These are phyloP conservation scores for Geoglossum cookeanum DNA, from an alignment of 2,329 filamentous ascomycete genomes.

Conservation along the genomic window DNA sequence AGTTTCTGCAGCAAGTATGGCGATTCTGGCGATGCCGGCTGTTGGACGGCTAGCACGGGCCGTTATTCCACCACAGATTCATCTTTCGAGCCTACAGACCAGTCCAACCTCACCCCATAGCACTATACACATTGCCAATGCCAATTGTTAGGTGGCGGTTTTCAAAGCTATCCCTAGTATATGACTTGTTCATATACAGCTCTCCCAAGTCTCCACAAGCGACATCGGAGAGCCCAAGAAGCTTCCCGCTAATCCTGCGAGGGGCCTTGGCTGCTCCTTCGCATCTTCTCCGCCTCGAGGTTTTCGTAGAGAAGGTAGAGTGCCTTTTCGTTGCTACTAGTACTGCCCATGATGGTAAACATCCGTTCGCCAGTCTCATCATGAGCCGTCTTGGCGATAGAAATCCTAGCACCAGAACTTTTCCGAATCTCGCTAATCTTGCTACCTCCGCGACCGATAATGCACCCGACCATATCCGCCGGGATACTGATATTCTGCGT, in stretches of 20 bases:
- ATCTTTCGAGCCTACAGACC: not conserved
- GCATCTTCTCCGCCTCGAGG: slow-evolving; percentile 96
- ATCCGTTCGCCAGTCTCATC: slow-evolving; percentile 96
- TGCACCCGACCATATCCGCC: slow-evolving; percentile 98
- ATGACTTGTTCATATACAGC: not conserved
- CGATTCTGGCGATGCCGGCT: not conserved
- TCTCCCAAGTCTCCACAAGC: not conserved
- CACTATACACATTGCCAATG: not conserved
- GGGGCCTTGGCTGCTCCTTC: slow-evolving; percentile 61
- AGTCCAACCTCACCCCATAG: not conserved
- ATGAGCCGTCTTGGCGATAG: slow-evolving; percentile 90
- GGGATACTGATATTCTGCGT: slow-evolving; percentile 99
- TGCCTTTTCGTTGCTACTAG: slow-evolving; percentile 85
- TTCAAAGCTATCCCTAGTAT: slow-evolving; percentile 1
- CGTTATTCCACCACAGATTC: not conserved
- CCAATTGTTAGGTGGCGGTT: not conserved
- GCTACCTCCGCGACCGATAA: slow-evolving; percentile 83
- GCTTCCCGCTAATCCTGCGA: not conserved
- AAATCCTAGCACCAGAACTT: slow-evolving; percentile 89
- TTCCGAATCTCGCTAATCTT: slow-evolving; percentile 99
- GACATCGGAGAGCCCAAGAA: not conserved
- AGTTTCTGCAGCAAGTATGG: not conserved
- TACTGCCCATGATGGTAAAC: slow-evolving; percentile 98
- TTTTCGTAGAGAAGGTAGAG: slow-evolving; percentile 97
- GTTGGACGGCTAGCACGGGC: not conserved